Evolutionary conservation across 2,329 filamentous ascomycete species (phyloP).

Genomic region (Annulohypoxylon truncatum): DNA sequence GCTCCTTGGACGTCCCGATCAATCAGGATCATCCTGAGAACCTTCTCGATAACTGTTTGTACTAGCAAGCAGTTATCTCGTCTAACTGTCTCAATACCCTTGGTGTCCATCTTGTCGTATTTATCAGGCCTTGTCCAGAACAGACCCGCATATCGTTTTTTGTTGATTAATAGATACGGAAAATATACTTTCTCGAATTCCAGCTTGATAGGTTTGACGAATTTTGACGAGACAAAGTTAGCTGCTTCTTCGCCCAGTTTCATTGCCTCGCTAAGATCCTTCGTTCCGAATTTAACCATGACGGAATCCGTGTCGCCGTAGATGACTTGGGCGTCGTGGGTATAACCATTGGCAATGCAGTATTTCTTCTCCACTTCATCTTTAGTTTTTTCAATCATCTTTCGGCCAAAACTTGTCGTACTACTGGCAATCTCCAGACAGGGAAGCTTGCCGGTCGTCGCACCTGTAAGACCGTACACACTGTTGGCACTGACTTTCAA

Average conservation of each 20-base stretch:
- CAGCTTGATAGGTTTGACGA: constrained; percentile 96
- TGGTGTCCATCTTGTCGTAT: constrained; percentile 99
- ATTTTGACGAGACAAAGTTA: constrained; percentile 87
- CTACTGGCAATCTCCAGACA: constrained; percentile 96
- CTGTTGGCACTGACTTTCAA: constrained; percentile 98
- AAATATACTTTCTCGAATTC: constrained; percentile 99
- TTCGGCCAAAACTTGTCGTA: constrained; percentile 94
- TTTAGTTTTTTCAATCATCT: constrained; percentile 99
- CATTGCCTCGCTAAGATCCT: constrained; percentile 89
- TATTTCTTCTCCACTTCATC: constrained; percentile 92
- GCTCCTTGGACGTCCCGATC: constrained; percentile 90
- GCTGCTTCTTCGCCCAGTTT: constrained; percentile 94
- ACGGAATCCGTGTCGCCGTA: constrained; percentile 99
- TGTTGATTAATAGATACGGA: constrained; percentile 98
- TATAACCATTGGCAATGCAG: constrained; percentile 93
- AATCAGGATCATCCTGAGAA: constrained; percentile 93
- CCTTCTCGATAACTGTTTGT: constrained; percentile 97
- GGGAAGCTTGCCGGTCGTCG: constrained; percentile 93
- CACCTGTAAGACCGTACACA: constrained; percentile 96
- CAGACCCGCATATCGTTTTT: constrained; percentile 97
- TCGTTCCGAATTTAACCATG: constrained; percentile 98
- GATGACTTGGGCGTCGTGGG: constrained; percentile 94
- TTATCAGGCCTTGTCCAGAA: constrained; percentile 97
- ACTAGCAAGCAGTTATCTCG: constrained; percentile 96
- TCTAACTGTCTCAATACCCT: constrained; percentile 97